Conservation (phyloP, 2,329 filamentous ascomycete species). For the Bipolaris sorokiniana region DNA sequence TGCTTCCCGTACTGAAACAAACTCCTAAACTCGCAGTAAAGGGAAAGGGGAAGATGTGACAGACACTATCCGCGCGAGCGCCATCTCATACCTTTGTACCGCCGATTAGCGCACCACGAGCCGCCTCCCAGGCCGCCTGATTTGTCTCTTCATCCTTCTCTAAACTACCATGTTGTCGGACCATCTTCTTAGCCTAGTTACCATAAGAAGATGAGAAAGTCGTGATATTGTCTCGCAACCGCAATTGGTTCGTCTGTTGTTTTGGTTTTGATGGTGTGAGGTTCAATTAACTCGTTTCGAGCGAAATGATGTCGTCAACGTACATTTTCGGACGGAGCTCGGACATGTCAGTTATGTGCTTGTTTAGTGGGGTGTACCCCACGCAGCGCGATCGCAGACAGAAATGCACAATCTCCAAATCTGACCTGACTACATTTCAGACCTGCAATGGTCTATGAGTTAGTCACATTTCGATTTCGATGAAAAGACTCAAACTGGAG, state of each 20-base stretch:
- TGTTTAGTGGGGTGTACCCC: slow-evolving; percentile 1
- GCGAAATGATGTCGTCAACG: slow-evolving; percentile 32
- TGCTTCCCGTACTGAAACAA: not conserved
- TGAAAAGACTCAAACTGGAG: too few relatives aligned
- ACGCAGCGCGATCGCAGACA: not conserved
- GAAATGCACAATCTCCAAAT: too few relatives aligned
- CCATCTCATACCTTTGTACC: slow-evolving; percentile 63
- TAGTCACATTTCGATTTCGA: not conserved
- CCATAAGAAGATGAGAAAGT: not conserved
- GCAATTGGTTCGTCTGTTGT: not conserved
- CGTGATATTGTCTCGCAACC: not conserved
- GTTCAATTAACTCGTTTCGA: not conserved
- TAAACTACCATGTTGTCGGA: slow-evolving; percentile 63
- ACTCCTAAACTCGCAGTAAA: not conserved
- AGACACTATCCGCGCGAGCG: not conserved
- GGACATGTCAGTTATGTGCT: slow-evolving; percentile 4
- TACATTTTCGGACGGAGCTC: slow-evolving; percentile 21
- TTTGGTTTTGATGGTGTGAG: not conserved
- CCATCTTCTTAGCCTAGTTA: slow-evolving; percentile 16
- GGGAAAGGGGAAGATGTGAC: not conserved
- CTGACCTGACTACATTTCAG: not conserved
- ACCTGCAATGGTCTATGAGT: not conserved
- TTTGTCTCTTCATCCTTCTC: slow-evolving; percentile 68
- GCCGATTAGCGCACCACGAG: slow-evolving; percentile 69
- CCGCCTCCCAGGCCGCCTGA: slow-evolving; percentile 74